Conservation (phyloP, 768 basidiomycete genomes). For the Suillus tomentosus region DNA sequence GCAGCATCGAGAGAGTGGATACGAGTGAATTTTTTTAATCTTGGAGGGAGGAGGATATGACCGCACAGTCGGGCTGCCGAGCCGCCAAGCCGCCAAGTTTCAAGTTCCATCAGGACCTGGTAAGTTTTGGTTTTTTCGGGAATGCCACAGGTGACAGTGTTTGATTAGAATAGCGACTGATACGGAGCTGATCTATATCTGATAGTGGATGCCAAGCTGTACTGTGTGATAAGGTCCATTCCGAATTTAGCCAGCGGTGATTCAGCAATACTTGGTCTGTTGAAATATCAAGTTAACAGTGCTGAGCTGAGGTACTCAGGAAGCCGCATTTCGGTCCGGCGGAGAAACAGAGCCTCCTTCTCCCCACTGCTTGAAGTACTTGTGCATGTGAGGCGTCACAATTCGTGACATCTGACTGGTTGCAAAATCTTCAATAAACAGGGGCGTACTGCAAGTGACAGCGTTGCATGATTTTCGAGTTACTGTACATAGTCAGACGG, state of each 20-base stretch:
- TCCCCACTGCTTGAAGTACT: too few species aligned
- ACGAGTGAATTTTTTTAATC: too few species aligned
- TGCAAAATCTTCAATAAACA: background rate
- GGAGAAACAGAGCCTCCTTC: too few species aligned
- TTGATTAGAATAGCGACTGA: background rate
- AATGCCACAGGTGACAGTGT: background rate
- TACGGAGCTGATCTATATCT: background rate
- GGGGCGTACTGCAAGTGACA: background rate
- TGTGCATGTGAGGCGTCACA: too few species aligned
- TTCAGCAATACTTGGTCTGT: background rate
- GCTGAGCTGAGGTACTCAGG: background rate
- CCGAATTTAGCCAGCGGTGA: background rate
- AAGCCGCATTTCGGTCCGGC: too few species aligned
- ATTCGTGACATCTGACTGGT: too few species aligned
- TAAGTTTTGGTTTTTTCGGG: too few species aligned
- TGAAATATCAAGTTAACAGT: background rate
- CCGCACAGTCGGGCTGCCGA: too few species aligned
- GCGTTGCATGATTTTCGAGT: background rate
- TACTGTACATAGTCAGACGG: background rate
- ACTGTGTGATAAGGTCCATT: background rate
- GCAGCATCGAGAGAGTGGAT: too few species aligned
- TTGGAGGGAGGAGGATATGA: too few species aligned
- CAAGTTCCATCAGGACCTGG: too few species aligned
- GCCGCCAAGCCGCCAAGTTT: too few species aligned
- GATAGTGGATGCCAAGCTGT: background rate